A percentile compares a stretch with the other conserved stretches of the same genome.
phyloP scores from a whole-genome alignment of 495 filamentous ascomycete species.

The Parmelia sp. region DNA sequence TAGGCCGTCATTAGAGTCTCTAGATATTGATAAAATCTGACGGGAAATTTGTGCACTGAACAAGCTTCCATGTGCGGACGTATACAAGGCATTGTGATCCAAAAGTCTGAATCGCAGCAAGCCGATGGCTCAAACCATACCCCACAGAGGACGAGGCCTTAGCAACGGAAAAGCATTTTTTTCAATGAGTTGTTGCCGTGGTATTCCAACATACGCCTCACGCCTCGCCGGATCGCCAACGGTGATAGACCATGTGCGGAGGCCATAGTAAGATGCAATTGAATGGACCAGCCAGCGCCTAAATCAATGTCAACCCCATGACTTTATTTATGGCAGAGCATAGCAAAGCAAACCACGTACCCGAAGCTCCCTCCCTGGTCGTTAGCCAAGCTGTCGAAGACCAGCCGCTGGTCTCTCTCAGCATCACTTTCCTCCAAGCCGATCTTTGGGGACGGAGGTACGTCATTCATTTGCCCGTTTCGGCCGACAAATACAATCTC shows the following conservation, averaged over 20 bases:
- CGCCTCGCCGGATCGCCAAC: constrained; percentile 67
- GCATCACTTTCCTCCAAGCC: constrained; percentile 39
- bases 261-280: constrained; percentile 86
- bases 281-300: constrained; percentile 93
- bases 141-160: constrained; percentile 55
- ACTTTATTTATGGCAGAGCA: constrained; percentile 4
- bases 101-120: background rate
- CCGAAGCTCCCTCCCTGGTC: constrained; percentile 75
- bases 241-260: constrained; percentile 77
- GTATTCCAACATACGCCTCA: constrained; percentile 82
- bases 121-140: constrained; percentile 44
- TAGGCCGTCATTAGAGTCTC: background rate
- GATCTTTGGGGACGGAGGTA: constrained; percentile 35
- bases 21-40: background rate
- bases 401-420: constrained; percentile 58
- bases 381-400: constrained; percentile 68
- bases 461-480: constrained; percentile 66
- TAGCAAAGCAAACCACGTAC: constrained; percentile 45
- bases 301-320: constrained; percentile 12
- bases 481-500: constrained; percentile 91
- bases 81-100: background rate
- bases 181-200: constrained; percentile 15
- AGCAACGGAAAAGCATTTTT: constrained; percentile 34
- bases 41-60: background rate
- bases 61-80: background rate